phyloP scores from a whole-genome alignment of 2,329 filamentous ascomycete genomes.

The Aureobasidium pullulans region DNA sequence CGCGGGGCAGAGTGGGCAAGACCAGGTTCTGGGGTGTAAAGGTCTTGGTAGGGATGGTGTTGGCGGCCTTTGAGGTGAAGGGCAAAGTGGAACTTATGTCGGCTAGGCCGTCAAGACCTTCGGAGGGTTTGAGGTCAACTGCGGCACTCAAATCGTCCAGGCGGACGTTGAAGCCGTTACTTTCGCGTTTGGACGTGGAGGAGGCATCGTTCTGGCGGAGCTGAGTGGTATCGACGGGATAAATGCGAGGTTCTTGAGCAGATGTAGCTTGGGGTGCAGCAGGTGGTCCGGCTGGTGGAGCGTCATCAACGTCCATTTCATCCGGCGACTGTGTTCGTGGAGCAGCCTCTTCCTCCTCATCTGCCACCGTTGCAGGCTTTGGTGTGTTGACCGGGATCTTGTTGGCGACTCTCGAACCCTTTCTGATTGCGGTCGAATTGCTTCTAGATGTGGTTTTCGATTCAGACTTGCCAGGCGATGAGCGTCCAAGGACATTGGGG shows the following conservation, averaged over 20 bases:
- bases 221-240: constrained; percentile 20
- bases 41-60: constrained; percentile 34
- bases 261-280: background rate
- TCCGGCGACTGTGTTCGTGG: constrained; percentile 25
- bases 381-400: constrained; percentile 2
- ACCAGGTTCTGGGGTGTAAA: constrained; percentile 37
- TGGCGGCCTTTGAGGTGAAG: constrained; percentile 49
- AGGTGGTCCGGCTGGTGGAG: constrained; percentile 21
- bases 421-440: constrained; percentile 5
- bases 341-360: constrained; percentile 23
- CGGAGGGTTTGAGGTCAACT: constrained; percentile 42
- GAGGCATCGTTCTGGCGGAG: constrained; percentile 18
- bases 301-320: constrained; percentile 43
- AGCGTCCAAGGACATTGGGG: constrained; percentile 6
- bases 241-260: constrained; percentile 22
- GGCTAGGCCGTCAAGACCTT: constrained; percentile 46
- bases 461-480: background rate
- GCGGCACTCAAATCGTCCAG: constrained; percentile 44
- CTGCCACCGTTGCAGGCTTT: constrained; percentile 13
- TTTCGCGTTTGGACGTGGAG: constrained; percentile 8
- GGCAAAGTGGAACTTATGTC: constrained; percentile 50
- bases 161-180: constrained; percentile 25
- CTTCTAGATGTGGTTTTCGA: constrained; percentile 6
- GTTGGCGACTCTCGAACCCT: constrained; percentile 1
- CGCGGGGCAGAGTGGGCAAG: constrained; percentile 46